Evolutionary conservation across 2,329 filamentous ascomycete species (phyloP), one percentile per base, ranked within the genome.

Genomic region (Arthroderma uncinatum): DNA sequence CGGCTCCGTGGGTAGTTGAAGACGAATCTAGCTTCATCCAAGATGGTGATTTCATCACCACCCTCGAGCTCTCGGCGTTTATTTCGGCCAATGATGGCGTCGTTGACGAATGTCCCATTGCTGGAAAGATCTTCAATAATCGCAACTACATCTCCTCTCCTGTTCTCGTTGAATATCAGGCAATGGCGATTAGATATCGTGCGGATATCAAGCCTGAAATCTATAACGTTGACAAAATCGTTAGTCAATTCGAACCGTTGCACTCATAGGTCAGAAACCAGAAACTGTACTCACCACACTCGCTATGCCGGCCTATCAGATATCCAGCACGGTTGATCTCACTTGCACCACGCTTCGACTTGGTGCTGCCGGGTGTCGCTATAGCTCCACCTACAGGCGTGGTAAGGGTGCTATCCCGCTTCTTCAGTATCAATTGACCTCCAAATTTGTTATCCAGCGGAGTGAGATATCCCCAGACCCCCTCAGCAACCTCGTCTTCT

Each of bases 71-170:
- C 89, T 58, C 92, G 83, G 56, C 89, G 82, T 71, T 95, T 89
- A 71, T 98, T 98, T 54, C 92, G 85, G 23, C 93, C 93, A 23
- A 98, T 82, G 30, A 95, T 80, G 14, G 85, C 86, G 65, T 96
- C 90, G 67, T 97, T 97, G 64, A 98, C 86, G 68, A 91, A 98
- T 0, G 94, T 98, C 54, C 93, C 93, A 68, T 98, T 98, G 68
- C 85, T 93, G 5, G 93, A 98, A 19, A 97, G 75, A 70, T 98
- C 93, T 70, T 98, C 91, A 4, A 98, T 73, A 10, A 97, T 81
- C 7, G 89, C 92, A 42, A 83, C 73, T 0, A 76, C 68, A 60
- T 78, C 77, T 34, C 82, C 80, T 54, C 76, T 74, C 61, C 77
- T 79, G 62, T 79, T 82, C 67, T 85, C 80, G 53, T 76, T 69